phyloP scores from a whole-genome alignment of 306 rosid genomes.

The Parietaria judaica region DNA sequence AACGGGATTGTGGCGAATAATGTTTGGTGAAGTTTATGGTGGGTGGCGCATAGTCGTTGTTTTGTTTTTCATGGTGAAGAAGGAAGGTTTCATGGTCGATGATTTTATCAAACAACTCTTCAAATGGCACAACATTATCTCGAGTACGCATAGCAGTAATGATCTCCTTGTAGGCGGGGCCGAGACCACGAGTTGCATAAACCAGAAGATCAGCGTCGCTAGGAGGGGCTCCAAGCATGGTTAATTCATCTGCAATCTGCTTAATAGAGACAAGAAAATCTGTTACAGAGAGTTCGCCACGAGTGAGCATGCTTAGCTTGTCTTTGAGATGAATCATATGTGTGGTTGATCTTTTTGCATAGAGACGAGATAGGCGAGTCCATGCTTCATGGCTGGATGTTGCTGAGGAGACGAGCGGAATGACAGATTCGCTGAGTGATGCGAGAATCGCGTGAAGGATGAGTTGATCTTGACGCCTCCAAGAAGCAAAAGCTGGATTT shows the following conservation, averaged over 20 bases:
- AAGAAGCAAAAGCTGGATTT: neutral
- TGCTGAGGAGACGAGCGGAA: neutral
- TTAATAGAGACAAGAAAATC: neutral
- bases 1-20: neutral
- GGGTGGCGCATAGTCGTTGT: neutral
- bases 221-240: neutral
- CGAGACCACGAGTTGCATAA: neutral
- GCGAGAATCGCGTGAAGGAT: neutral
- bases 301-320: neutral
- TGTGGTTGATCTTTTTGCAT: neutral
- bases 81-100: conserved; percentile 3
- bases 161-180: neutral
- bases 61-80: neutral
- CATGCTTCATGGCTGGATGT: neutral
- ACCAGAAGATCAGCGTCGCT: neutral
- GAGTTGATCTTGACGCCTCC: neutral
- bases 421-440: neutral
- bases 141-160: neutral
- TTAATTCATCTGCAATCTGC: neutral
- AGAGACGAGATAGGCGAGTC: neutral
- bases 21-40: neutral
- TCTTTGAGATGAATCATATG: neutral
- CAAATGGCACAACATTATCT: neutral
- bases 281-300: neutral
- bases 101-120: conserved; percentile 1